Evolutionary conservation across 345 rosid species (phyloP), one percentile per base, ranked within the genome.

Genomic region (Barbarea vulgaris): DNA sequence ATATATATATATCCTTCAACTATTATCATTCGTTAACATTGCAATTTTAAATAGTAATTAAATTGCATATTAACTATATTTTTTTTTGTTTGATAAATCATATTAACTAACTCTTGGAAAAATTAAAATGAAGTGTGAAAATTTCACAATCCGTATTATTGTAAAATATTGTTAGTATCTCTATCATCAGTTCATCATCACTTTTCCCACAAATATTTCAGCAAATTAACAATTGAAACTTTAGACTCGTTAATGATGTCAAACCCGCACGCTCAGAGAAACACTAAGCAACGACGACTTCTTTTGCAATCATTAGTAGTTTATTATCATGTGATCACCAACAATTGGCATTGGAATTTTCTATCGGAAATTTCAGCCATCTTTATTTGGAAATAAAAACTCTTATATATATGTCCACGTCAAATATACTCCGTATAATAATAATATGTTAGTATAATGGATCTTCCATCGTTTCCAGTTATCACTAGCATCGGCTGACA

Each of bases 181-280:
- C 52, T 21, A 68, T 55, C 39, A 69, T 14, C 55, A 31, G 46
- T 46, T 57, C 67, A 64, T 64, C 59, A 67, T 59, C 25, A 50
- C 19, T 24, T 36, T 50, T 24, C 10, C 24, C 48, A 25, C 18
- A 64, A 7, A 22, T 31, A 18, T 22, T 56, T 64, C 3, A 64
- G 28, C 39, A 57, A 57, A 36, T 66, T 30, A 63, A 42, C 64
- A 73, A 53, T 53, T 54, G 64, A 55, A 42, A 30, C 37, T 65
- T 55, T 61, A 41, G 41, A 52, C 39, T 69, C 12, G 70, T 53
- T 24, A 69, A 62, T 76, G 70, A 76, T 76, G 59, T 54, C 42
- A 31, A 69, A 69, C 47, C 79, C 64, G 80, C 80, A 76, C 64
- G 80, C 80, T 61, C 64, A 62, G 19, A 75, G 63, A 36, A 75